Percentiles rank a stretch among this genome's conserved stretches.
These are phyloP conservation scores for Talaromyces sp. DNA, from an alignment of 2,329 filamentous ascomycete species.

Conservation along the genomic window DNA sequence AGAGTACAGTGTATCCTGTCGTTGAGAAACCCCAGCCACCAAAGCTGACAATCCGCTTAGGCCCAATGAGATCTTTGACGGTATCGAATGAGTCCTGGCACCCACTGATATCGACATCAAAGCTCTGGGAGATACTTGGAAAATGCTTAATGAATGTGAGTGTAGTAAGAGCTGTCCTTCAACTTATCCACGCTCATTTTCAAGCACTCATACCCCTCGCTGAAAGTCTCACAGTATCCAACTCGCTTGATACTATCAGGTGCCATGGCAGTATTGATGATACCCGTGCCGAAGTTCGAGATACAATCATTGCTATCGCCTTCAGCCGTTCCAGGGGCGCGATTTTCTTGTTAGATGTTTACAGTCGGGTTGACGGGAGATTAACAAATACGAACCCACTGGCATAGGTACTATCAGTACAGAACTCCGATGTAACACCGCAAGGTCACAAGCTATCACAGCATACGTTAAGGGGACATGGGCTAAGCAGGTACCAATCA, in stretches of 20 bases:
- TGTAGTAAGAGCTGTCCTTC: neutral
- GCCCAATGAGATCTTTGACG: neutral
- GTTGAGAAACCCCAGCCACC: conserved; percentile 1
- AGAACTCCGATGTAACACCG: conserved; percentile 50
- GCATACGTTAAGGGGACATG: conserved; percentile 50
- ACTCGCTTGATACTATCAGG: neutral
- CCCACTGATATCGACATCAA: neutral
- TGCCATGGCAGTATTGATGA: neutral
- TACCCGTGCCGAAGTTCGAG: neutral
- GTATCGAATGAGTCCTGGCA: neutral
- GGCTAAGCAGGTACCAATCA: conserved; percentile 34
- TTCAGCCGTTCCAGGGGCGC: conserved; percentile 41
- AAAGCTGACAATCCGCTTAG: neutral
- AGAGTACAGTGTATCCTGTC: neutral
- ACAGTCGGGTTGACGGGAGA: conserved; percentile 5
- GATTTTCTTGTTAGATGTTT: too few relatives aligned
- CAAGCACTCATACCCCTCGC: neutral
- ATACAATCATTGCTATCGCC: conserved; percentile 22
- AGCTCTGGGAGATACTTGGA: neutral
- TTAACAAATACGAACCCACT: neutral
- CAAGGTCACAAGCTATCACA: conserved; percentile 52
- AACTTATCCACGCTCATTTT: neutral
- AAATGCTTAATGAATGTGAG: neutral
- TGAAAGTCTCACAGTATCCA: neutral
- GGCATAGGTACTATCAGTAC: conserved; percentile 33